These are phyloP conservation scores for Sugiyamaella novakii DNA, from an alignment of 1,139 yeast species.

Conservation along the genomic window DNA sequence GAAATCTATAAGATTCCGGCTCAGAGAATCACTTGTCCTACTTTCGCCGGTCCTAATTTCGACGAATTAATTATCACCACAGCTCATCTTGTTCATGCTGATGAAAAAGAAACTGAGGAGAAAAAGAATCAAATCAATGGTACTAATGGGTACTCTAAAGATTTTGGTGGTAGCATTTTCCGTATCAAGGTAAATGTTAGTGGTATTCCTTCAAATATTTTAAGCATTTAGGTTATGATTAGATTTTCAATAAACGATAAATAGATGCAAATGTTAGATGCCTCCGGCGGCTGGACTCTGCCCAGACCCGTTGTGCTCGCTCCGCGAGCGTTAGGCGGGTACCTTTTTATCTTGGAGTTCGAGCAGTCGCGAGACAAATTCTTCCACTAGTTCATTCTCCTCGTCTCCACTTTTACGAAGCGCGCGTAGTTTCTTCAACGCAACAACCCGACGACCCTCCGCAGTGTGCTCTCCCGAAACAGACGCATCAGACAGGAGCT, in stretches of 20 bases:
- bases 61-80: conserved; percentile 70
- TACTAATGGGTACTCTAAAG: conserved; percentile 35
- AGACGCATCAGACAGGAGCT: conserved; percentile 50
- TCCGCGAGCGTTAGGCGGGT: background rate
- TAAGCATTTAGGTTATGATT: conserved; percentile 6
- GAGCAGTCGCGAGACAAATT: conserved; percentile 46
- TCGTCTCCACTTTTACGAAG: conserved; percentile 66
- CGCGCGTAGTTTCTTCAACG: conserved; percentile 60
- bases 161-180: conserved; percentile 60
- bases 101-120: conserved; percentile 18
- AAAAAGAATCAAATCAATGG: conserved; percentile 13
- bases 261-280: background rate
- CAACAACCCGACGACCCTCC: conserved; percentile 60
- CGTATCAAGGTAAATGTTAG: conserved; percentile 40
- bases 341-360: conserved; percentile 20
- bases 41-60: conserved; percentile 63
- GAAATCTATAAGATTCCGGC: conserved; percentile 63
- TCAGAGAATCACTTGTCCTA: conserved; percentile 64
- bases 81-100: conserved; percentile 55
- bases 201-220: conserved; percentile 20
- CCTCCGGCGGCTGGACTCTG: conserved; percentile 4
- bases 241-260: background rate
- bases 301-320: conserved; percentile 5
- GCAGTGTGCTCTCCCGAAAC: conserved; percentile 47
- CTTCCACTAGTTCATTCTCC: conserved; percentile 65